Percentiles rank a stretch among this genome's conserved stretches.
These are phyloP conservation scores for Rubia occidens DNA, from an alignment of 305 asterid species.

Conservation along the genomic window DNA sequence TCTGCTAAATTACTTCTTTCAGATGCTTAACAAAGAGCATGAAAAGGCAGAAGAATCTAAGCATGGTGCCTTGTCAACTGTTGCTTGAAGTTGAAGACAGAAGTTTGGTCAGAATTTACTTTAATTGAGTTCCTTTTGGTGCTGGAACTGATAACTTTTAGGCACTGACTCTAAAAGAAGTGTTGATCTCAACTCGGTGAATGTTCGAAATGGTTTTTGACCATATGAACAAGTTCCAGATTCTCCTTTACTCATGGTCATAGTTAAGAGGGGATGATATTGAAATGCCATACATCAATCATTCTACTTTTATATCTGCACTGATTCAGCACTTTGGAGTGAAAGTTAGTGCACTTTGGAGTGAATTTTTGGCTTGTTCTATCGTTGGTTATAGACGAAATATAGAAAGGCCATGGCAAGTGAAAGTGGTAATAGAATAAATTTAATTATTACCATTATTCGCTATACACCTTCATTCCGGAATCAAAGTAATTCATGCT, in stretches of 20 bases:
- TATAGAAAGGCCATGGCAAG: no score
- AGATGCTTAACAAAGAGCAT: constrained; percentile 3
- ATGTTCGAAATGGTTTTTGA: constrained; percentile 1
- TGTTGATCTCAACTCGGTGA: background rate
- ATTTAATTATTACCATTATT: no score
- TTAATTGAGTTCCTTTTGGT: background rate
- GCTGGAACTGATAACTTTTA: constrained; percentile 8
- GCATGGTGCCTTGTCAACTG: background rate
- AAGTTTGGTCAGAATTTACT: background rate
- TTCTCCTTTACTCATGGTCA: background rate
- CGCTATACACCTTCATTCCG: no score
- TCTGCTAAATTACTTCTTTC: background rate
- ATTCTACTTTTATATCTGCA: background rate
- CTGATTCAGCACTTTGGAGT: background rate
- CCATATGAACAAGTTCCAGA: constrained; percentile 4
- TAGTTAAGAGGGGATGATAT: background rate
- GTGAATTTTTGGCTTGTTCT: no score
- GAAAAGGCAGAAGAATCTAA: constrained; percentile 1
- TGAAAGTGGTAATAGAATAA: no score
- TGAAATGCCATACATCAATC: background rate
- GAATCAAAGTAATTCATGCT: no score
- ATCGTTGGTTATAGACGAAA: no score
- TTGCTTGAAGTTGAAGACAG: background rate
- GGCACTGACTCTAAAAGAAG: background rate
- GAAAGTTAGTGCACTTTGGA: background rate